Percentiles rank a stretch among this genome's conserved stretches.
Evolutionary conservation across 2,329 filamentous ascomycete genomes (phyloP).

Genomic region (Alternaria viburni): DNA sequence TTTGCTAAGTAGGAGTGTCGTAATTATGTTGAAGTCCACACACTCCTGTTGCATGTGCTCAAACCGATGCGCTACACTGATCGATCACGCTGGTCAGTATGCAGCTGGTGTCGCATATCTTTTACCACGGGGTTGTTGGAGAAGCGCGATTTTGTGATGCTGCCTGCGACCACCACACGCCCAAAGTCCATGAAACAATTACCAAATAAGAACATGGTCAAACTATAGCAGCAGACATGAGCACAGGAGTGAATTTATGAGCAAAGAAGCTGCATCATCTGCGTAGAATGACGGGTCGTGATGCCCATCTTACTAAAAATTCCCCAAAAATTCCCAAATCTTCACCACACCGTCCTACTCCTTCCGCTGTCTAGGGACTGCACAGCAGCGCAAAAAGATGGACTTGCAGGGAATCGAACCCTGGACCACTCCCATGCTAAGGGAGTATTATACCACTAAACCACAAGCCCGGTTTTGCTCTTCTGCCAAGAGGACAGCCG

Average conservation of each 20-base stretch:
- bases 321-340: background rate
- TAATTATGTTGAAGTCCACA: background rate
- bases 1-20: background rate
- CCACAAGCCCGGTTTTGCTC: conserved; percentile 19
- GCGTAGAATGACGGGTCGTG: background rate
- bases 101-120: background rate
- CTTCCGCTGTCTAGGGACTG: too few relatives aligned
- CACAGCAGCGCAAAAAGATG: conserved; percentile 3
- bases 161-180: too few relatives aligned
- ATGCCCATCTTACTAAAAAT: background rate
- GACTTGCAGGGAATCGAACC: conserved; percentile 14
- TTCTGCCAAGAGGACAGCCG: background rate
- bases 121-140: too few relatives aligned
- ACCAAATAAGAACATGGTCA: background rate
- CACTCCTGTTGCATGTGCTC: background rate
- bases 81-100: background rate
- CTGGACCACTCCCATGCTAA: conserved; percentile 28
- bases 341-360: background rate
- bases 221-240: background rate
- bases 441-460: conserved; percentile 31
- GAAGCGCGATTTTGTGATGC: too few relatives aligned
- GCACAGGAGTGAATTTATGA: background rate
- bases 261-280: background rate
- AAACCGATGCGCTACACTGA: background rate
- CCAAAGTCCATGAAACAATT: too few relatives aligned